These are phyloP conservation scores for Arabis hirsuta DNA, from an alignment of 345 rosid species.

Conservation along the genomic window DNA sequence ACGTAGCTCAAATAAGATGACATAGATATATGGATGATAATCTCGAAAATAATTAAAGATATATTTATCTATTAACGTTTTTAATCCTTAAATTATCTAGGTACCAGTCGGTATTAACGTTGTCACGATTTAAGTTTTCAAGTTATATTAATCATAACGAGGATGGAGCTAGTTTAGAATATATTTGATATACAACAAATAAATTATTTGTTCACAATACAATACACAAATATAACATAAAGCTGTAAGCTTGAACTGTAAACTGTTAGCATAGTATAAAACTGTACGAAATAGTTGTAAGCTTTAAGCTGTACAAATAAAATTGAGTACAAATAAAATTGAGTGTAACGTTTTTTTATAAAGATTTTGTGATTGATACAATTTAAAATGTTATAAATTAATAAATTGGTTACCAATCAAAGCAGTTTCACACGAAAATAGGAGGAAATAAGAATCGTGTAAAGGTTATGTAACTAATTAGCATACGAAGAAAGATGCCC, in stretches of 20 bases:
- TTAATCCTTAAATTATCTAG: slow-evolving; percentile 1
- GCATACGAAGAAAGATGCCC: slow-evolving; percentile 25
- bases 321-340: too few relatives aligned
- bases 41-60: background rate
- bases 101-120: slow-evolving; percentile 19
- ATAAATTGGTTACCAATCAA: too few relatives aligned
- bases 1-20: slow-evolving; percentile 23
- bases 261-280: too few relatives aligned
- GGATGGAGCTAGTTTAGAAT: slow-evolving; percentile 9
- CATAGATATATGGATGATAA: slow-evolving; percentile 11
- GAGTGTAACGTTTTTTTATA: too few relatives aligned
- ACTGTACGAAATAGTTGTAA: too few relatives aligned
- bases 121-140: background rate
- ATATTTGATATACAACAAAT: background rate
- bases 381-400: too few relatives aligned
- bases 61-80: background rate
- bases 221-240: background rate
- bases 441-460: slow-evolving; percentile 22
- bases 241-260: background rate
- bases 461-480: slow-evolving; percentile 36
- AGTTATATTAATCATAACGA: background rate
- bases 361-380: too few relatives aligned
- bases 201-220: too few relatives aligned
- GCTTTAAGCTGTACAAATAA: too few relatives aligned
- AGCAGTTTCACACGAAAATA: background rate